Evolutionary conservation across 257 asterid genomes (phyloP).

Genomic region (Ajuga chamaepitys): DNA sequence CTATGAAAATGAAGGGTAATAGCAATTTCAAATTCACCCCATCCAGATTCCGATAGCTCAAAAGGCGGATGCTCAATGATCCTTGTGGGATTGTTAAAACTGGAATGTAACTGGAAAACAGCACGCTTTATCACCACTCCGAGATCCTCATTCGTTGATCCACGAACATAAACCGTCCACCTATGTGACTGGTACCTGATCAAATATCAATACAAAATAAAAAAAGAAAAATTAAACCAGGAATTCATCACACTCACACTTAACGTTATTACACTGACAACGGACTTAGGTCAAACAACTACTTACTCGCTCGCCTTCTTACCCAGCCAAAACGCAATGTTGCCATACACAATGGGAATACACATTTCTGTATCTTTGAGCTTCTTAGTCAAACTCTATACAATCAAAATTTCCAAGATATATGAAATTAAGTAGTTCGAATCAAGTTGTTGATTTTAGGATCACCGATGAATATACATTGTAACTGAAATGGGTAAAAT

Average conservation of each 20-base stretch:
- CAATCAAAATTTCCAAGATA: background rate
- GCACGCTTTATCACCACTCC: constrained; percentile 78
- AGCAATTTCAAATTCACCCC: constrained; percentile 98
- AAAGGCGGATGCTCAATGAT: constrained; percentile 69
- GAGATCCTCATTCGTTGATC: constrained; percentile 84
- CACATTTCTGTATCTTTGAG: constrained; percentile 70
- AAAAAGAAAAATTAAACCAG: constrained; percentile 1
- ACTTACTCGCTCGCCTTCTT: constrained; percentile 98
- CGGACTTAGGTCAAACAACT: background rate
- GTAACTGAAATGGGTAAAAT: background rate
- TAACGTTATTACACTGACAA: background rate
- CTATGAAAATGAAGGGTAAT: constrained; percentile 80
- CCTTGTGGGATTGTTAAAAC: constrained; percentile 88
- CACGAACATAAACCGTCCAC: constrained; percentile 91
- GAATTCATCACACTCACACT: constrained; percentile 30
- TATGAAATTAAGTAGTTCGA: background rate
- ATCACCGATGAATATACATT: background rate
- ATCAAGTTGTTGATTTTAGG: background rate
- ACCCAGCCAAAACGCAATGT: constrained; percentile 97
- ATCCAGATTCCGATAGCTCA: constrained; percentile 86
- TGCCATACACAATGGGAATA: constrained; percentile 84
- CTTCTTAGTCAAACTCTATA: constrained; percentile 49
- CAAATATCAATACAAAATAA: constrained; percentile 1
- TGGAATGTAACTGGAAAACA: constrained; percentile 88
- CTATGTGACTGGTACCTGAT: constrained; percentile 75